Percentiles rank a stretch among this genome's conserved stretches.
These are phyloP conservation scores for Heterobasidion occidentale DNA, from an alignment of 1,284 basidiomycete genomes.

Conservation along the genomic window DNA sequence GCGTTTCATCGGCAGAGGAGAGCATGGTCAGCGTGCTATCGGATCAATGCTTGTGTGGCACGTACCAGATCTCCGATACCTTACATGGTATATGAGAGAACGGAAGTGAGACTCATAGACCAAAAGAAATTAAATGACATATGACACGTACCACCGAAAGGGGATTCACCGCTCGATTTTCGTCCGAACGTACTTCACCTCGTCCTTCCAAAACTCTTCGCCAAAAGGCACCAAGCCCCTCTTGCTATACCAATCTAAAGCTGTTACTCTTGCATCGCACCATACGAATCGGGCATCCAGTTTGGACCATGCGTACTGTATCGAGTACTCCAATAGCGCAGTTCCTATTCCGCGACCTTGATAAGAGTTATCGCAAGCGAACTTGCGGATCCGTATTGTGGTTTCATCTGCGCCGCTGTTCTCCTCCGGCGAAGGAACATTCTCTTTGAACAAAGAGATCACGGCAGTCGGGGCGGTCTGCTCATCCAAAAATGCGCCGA, in stretches of 20 bases:
- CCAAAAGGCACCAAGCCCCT: constrained; percentile 43
- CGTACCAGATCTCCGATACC: too few species aligned
- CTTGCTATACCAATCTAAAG: constrained; percentile 42
- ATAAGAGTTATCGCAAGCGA: constrained; percentile 42
- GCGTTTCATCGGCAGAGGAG: too few species aligned
- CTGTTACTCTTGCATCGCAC: constrained; percentile 48
- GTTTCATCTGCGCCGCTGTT: neutral
- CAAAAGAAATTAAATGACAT: neutral
- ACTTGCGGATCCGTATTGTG: constrained; percentile 50
- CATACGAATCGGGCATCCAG: constrained; percentile 34
- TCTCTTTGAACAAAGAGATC: constrained; percentile 47
- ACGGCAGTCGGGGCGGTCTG: constrained; percentile 33
- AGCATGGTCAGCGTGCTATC: too few species aligned
- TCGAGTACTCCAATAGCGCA: constrained; percentile 32
- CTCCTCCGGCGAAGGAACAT: constrained; percentile 14
- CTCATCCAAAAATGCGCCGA: constrained; percentile 39
- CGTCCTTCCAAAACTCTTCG: constrained; percentile 41
- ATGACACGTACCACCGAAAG: neutral
- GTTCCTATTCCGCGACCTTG: constrained; percentile 46
- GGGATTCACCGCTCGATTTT: constrained; percentile 1
- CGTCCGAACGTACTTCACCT: constrained; percentile 49
- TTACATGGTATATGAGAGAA: too few species aligned
- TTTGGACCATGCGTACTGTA: constrained; percentile 28
- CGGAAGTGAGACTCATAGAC: too few species aligned
- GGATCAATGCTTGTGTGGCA: too few species aligned